Conservation (phyloP, 1,284 basidiomycete species). For the Cryptococcus sp. region DNA sequence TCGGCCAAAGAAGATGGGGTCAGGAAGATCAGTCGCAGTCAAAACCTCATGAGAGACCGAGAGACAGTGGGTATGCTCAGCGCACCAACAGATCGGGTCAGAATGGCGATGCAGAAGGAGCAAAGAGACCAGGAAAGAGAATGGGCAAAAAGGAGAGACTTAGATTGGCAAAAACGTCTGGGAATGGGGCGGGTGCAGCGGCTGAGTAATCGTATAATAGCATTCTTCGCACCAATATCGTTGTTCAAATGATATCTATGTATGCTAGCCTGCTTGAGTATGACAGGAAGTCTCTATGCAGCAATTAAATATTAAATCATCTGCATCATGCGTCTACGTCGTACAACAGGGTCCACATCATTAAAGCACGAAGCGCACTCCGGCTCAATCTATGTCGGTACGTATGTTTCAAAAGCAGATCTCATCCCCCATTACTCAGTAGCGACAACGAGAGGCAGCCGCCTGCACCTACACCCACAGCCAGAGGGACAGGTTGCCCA, state of each 20-base stretch:
- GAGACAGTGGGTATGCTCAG: slow-evolving; percentile 1
- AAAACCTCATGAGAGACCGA: slow-evolving; percentile 9
- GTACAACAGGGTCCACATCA: too few relatives aligned
- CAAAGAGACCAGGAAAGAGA: slow-evolving; percentile 40
- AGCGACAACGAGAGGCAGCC: not conserved
- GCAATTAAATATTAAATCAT: too few relatives aligned
- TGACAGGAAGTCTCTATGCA: too few relatives aligned
- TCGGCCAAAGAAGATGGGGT: slow-evolving; percentile 58
- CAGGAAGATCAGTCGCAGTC: slow-evolving; percentile 38
- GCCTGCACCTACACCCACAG: slow-evolving; percentile 45
- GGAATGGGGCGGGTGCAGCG: not conserved
- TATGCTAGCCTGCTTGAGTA: too few relatives aligned
- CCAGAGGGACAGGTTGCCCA: slow-evolving; percentile 42
- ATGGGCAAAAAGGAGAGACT: slow-evolving; percentile 56
- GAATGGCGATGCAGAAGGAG: not conserved
- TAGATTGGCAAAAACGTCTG: slow-evolving; percentile 20
- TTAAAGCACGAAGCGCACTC: too few relatives aligned
- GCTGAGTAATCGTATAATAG: not conserved
- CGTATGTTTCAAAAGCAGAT: too few relatives aligned
- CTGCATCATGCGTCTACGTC: too few relatives aligned
- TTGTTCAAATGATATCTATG: too few relatives aligned
- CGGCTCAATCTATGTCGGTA: too few relatives aligned
- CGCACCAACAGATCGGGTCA: too few relatives aligned
- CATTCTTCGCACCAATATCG: too few relatives aligned
- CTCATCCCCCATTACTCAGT: too few relatives aligned